These are phyloP conservation scores for Camellia japonica DNA, from an alignment of 148 eudicot species.

Conservation along the genomic window DNA sequence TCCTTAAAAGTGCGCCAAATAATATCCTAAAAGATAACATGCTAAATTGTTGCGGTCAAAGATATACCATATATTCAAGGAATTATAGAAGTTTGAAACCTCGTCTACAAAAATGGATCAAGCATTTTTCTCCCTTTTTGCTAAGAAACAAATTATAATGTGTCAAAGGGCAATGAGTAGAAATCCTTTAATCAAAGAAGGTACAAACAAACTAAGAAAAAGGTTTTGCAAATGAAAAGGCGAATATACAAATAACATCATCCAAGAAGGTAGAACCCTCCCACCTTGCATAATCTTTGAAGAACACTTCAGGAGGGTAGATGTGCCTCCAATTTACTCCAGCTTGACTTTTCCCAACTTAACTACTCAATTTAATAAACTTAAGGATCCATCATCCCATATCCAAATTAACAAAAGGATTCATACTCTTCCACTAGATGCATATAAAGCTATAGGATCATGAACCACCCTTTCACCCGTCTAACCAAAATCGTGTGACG, in stretches of 20 bases:
- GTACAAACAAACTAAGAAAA: not conserved
- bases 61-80: not conserved
- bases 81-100: not conserved
- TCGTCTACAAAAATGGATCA: not conserved
- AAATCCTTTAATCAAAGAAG: not conserved
- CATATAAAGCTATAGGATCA: not conserved
- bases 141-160: not conserved
- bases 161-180: too few species aligned
- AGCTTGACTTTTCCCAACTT: not conserved
- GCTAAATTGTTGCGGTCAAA: not conserved
- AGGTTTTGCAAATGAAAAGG: not conserved
- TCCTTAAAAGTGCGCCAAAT: conserved; percentile 56
- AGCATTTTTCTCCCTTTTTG: not conserved
- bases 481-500: not conserved
- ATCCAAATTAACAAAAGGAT: not conserved
- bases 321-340: not conserved
- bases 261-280: not conserved
- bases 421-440: not conserved
- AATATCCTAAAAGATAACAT: conserved; percentile 51
- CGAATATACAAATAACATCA: not conserved
- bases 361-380: not conserved
- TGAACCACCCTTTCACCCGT: not conserved
- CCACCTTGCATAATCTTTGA: not conserved
- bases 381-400: not conserved
- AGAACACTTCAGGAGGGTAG: not conserved